Base-by-base conservation (phyloP, 2,329 filamentous ascomycete species). In the Elsinoe arachidis region DNA sequence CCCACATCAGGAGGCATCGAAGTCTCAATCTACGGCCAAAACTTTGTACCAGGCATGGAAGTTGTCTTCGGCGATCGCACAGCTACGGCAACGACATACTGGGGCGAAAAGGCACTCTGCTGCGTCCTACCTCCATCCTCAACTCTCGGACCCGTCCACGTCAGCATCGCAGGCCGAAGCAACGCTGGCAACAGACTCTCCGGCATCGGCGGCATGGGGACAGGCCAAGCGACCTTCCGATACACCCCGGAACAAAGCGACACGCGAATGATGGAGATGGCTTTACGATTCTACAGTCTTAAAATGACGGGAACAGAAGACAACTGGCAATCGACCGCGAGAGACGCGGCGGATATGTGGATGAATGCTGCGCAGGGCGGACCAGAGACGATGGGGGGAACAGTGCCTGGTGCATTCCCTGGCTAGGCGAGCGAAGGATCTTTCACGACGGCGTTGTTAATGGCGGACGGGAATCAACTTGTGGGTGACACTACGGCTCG, bases 1-100 rank as follows among this genome's bases (percentile, higher is more conserved):
- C 88, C 90, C 5, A 88, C 85, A 59, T 83, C 82, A 35, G 90
- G 90, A 59, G 90, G 90, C 41, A 90, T 89, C 55, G 90, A 96
- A 69, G 89, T 96, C 2, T 92, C 88, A 0, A 81, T 93, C 57
- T 76, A 95, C 7, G 90, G 91, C 15, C 87, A 84, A 62, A 83
- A 85, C 12, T 95, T 96, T 68, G 85, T 84, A 62, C 85, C 87
- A 71, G 83, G 83, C 1, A 79, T 95, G 61, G 87, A 91, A 61
- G 88, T 96, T 56, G 87, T 90, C 71, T 96, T 96, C 69, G 91
- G 91, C 17, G 82, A 86, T 60, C 77, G 75, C 14, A 74, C 80
- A 47, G 83, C 83, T 15, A 83, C 86, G 0, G 88, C 86, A 0
- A 91, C 88, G 1, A 89, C 87, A 0, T 93, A 82, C 68, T 92